These are phyloP conservation scores for Suhomyces chickasaworum DNA, from an alignment of 1,139 yeast species.

Conservation along the genomic window DNA sequence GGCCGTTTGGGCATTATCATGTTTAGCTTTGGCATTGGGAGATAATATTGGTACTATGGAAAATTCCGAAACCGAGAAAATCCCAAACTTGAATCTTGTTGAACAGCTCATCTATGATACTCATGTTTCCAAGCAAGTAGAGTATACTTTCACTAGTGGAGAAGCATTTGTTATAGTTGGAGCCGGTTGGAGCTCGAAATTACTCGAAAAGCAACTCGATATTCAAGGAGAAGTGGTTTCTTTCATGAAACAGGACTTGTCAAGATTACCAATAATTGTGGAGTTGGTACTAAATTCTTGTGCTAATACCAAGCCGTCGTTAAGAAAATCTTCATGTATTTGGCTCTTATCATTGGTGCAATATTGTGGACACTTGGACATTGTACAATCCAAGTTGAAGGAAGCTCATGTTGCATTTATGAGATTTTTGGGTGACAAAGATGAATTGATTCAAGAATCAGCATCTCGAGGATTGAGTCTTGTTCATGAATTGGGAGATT, in stretches of 20 bases:
- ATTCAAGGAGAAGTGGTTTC: slow-evolving; percentile 36
- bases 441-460: slow-evolving; percentile 84
- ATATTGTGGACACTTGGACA: slow-evolving; percentile 57
- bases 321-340: slow-evolving; percentile 76
- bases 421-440: slow-evolving; percentile 75
- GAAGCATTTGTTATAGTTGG: slow-evolving; percentile 77
- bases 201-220: slow-evolving; percentile 54
- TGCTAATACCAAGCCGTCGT: slow-evolving; percentile 66
- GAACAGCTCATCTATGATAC: slow-evolving; percentile 57
- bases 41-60: slow-evolving; percentile 4
- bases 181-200: slow-evolving; percentile 74
- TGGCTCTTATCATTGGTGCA: slow-evolving; percentile 85
- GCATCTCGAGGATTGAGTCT: slow-evolving; percentile 88
- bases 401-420: slow-evolving; percentile 72
- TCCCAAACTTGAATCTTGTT: slow-evolving; percentile 29
- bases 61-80: not conserved
- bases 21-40: slow-evolving; percentile 48
- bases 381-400: slow-evolving; percentile 46
- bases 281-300: slow-evolving; percentile 54
- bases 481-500: slow-evolving; percentile 76
- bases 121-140: slow-evolving; percentile 69
- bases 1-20: slow-evolving; percentile 58
- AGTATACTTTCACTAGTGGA: slow-evolving; percentile 75
- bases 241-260: slow-evolving; percentile 23
- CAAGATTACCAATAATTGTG: slow-evolving; percentile 42